Evolutionary conservation across 1,139 yeast genomes (phyloP).

Genomic region (Casaregolazyma lundiana): DNA sequence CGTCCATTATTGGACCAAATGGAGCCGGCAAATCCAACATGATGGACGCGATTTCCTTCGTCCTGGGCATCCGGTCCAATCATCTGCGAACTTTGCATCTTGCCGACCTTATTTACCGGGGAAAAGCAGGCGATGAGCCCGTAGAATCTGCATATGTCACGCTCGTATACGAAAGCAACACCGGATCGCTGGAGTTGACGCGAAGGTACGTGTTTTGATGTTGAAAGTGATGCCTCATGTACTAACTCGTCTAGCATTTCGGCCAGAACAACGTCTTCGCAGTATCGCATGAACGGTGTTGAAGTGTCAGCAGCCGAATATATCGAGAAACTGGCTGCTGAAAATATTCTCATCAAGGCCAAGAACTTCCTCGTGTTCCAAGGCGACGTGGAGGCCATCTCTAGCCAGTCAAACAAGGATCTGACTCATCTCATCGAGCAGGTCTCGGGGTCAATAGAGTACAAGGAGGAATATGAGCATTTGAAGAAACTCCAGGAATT

Average conservation of each 20-base stretch:
- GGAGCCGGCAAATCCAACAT: slow-evolving; percentile 96
- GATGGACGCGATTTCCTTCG: slow-evolving; percentile 98
- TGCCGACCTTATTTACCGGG: slow-evolving; percentile 77
- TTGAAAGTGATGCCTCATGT: not conserved
- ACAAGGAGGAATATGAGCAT: slow-evolving; percentile 60
- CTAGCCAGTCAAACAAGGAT: slow-evolving; percentile 78
- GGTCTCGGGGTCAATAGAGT: slow-evolving; percentile 76
- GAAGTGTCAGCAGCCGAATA: slow-evolving; percentile 64
- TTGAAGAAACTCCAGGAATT: slow-evolving; percentile 62
- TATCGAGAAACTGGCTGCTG: slow-evolving; percentile 60
- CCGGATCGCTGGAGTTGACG: slow-evolving; percentile 24
- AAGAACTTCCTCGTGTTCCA: slow-evolving; percentile 91
- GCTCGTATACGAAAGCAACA: slow-evolving; percentile 67
- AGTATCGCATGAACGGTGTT: slow-evolving; percentile 62
- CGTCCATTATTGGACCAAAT: slow-evolving; percentile 94
- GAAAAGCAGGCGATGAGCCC: slow-evolving; percentile 39
- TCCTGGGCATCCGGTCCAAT: slow-evolving; percentile 74
- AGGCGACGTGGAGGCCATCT: slow-evolving; percentile 94
- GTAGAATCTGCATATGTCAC: slow-evolving; percentile 62
- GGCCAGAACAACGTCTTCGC: slow-evolving; percentile 50
- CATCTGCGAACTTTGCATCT: slow-evolving; percentile 73
- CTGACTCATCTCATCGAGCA: slow-evolving; percentile 72
- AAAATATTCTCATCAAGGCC: slow-evolving; percentile 83
- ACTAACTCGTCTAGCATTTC: not conserved
- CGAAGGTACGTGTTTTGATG: slow-evolving; percentile 15